phyloP scores from a whole-genome alignment of 331 rosid species.

The Pyrus hybrid region DNA sequence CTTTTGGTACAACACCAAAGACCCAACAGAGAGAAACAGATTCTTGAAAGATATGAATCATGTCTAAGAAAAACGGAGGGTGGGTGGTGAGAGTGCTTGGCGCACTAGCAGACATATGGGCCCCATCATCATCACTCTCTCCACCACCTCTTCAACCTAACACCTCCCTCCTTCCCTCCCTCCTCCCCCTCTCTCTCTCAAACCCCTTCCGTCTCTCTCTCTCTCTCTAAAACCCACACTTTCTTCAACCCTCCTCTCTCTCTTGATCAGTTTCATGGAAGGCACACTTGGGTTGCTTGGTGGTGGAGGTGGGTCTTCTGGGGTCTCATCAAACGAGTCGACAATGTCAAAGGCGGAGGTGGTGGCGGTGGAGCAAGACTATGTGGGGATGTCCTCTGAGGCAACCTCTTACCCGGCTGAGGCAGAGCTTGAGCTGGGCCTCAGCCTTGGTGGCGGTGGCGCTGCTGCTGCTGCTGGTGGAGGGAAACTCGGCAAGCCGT shows the following conservation, averaged over 20 bases:
- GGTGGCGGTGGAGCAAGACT: constrained; percentile 23
- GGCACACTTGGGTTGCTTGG: constrained; percentile 38
- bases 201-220: constrained; percentile 8
- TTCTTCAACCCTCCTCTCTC: background rate
- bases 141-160: constrained; percentile 43
- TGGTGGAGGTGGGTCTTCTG: constrained; percentile 27
- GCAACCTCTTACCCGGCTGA: constrained; percentile 35
- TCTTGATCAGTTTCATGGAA: constrained; percentile 16
- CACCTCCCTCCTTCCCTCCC: background rate
- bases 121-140: constrained; percentile 50
- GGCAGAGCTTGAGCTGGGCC: constrained; percentile 49
- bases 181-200: background rate
- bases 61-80: constrained; percentile 10
- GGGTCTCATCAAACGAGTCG: constrained; percentile 30
- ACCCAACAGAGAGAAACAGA: constrained; percentile 14
- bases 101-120: constrained; percentile 61
- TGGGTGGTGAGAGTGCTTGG: constrained; percentile 33
- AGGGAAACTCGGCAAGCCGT: constrained; percentile 17
- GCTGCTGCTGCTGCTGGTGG: no score
- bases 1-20: background rate
- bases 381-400: constrained; percentile 28
- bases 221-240: background rate
- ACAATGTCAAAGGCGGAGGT: constrained; percentile 24
- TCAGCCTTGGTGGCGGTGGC: constrained; percentile 24
- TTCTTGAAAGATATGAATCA: constrained; percentile 21